Conservation (phyloP, 805 yeast species). For the Sungouiella blattae region DNA sequence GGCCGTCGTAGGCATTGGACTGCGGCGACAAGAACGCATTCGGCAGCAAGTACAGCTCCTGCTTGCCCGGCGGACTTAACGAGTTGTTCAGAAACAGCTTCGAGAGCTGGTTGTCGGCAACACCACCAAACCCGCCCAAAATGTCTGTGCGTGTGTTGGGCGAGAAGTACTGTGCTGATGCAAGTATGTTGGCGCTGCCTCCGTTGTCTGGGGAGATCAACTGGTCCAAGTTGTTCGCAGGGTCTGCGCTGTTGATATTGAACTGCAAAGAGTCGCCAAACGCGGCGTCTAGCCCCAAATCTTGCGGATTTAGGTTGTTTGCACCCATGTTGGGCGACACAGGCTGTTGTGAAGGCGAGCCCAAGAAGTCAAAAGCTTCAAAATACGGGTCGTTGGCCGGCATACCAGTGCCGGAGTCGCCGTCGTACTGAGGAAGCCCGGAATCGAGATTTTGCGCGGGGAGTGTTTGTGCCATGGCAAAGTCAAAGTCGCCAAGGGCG, state of each 20-base stretch:
- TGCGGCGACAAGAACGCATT: constrained; percentile 33
- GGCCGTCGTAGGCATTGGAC: constrained; percentile 23
- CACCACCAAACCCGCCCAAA: too few species aligned
- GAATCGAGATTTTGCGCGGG: neutral
- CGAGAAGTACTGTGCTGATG: constrained; percentile 39
- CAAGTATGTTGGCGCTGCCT: constrained; percentile 18
- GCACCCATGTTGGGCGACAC: too few species aligned
- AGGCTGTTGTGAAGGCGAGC: constrained; percentile 14
- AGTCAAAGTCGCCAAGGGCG: too few species aligned
- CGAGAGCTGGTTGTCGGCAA: too few species aligned
- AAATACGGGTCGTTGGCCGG: constrained; percentile 10
- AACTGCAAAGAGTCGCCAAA: constrained; percentile 7
- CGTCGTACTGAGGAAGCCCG: neutral
- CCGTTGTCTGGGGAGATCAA: constrained; percentile 31
- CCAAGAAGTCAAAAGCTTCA: constrained; percentile 16
- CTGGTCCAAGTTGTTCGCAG: constrained; percentile 30
- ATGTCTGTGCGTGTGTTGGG: constrained; percentile 35
- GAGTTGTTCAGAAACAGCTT: constrained; percentile 20
- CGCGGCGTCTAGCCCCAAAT: constrained; percentile 4
- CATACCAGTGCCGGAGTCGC: neutral
- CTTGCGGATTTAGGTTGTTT: too few species aligned
- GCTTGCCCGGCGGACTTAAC: too few species aligned
- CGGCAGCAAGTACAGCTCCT: constrained; percentile 35
- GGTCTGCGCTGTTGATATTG: constrained; percentile 5
- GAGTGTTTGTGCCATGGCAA: neutral